Conservation (phyloP, 441 rosid species). For the Capsella rubella region DNA sequence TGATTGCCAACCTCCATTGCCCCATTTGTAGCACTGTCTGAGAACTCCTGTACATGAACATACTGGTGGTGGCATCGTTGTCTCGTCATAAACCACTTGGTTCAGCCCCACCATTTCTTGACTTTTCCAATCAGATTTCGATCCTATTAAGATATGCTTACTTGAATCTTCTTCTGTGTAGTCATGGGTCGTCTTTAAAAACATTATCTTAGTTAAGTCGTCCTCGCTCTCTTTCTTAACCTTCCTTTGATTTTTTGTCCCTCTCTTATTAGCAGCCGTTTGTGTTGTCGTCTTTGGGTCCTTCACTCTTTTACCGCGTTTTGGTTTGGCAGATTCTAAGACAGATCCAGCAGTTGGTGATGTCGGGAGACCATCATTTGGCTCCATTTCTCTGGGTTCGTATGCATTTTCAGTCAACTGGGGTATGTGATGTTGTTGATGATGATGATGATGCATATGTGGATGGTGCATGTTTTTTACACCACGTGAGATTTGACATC, state of each 20-base stretch:
- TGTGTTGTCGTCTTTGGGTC: slow-evolving; percentile 55
- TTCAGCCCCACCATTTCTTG: slow-evolving; percentile 84
- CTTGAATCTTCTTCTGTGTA: slow-evolving; percentile 63
- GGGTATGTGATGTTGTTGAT: slow-evolving; percentile 67
- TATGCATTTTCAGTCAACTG: slow-evolving; percentile 65
- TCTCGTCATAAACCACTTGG: slow-evolving; percentile 83
- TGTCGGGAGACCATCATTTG: slow-evolving; percentile 52
- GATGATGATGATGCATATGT: slow-evolving; percentile 83
- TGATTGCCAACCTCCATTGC: slow-evolving; percentile 98
- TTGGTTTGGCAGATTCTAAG: slow-evolving; percentile 66
- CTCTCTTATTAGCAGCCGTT: slow-evolving; percentile 60
- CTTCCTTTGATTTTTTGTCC: slow-evolving; percentile 68
- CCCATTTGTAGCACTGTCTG: slow-evolving; percentile 99
- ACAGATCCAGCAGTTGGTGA: slow-evolving; percentile 51
- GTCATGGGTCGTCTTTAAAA: slow-evolving; percentile 60
- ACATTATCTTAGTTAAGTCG: slow-evolving; percentile 68
- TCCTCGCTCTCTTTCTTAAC: slow-evolving; percentile 81
- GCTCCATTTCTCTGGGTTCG: slow-evolving; percentile 66
- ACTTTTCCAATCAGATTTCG: slow-evolving; percentile 83
- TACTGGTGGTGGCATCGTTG: slow-evolving; percentile 90
- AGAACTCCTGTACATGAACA: slow-evolving; percentile 92
- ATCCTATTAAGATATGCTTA: slow-evolving; percentile 50
- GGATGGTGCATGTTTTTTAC: slow-evolving; percentile 83
- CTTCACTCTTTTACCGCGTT: slow-evolving; percentile 74
- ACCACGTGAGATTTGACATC: slow-evolving; percentile 84